Conservation (phyloP, 2,329 filamentous ascomycete species). For the Magnaporthiopsis rhizophila region DNA sequence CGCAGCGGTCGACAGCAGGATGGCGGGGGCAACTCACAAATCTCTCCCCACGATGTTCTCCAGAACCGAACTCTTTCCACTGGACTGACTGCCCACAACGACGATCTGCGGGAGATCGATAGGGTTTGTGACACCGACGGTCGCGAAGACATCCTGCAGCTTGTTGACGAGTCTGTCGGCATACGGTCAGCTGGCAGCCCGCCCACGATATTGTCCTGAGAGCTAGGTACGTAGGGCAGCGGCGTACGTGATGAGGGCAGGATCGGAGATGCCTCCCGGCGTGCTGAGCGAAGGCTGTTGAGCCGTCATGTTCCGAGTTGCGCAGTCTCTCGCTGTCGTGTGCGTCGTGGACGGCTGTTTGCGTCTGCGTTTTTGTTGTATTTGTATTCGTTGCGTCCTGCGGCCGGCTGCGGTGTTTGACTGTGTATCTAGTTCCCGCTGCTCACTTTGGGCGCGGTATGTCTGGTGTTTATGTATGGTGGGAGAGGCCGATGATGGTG, state of each 20-base stretch:
- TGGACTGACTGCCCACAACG: slow-evolving; percentile 96
- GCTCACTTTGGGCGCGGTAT: too few relatives aligned
- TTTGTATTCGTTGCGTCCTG: too few relatives aligned
- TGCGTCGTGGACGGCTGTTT: too few relatives aligned
- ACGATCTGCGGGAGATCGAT: slow-evolving; percentile 98
- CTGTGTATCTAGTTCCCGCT: too few relatives aligned
- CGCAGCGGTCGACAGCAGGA: neutral
- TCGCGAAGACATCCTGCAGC: slow-evolving; percentile 98
- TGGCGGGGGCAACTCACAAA: slow-evolving; percentile 63
- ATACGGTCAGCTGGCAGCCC: neutral
- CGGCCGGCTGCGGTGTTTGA: too few relatives aligned
- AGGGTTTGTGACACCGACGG: slow-evolving; percentile 96
- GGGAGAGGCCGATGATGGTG: too few relatives aligned
- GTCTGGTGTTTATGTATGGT: too few relatives aligned
- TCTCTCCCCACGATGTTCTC: slow-evolving; percentile 98
- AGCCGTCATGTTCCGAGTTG: slow-evolving; percentile 5
- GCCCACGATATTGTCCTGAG: too few relatives aligned
- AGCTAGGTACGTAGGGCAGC: too few relatives aligned
- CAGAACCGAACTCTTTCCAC: slow-evolving; percentile 97
- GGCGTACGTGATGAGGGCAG: slow-evolving; percentile 18
- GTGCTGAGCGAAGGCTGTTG: slow-evolving; percentile 9
- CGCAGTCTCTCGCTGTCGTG: too few relatives aligned
- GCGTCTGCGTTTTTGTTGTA: too few relatives aligned
- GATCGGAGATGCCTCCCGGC: slow-evolving; percentile 19
- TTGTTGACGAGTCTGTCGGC: slow-evolving; percentile 78